Evolutionary conservation across 257 asterid species (phyloP).

Genomic region (Echites panduratus): DNA sequence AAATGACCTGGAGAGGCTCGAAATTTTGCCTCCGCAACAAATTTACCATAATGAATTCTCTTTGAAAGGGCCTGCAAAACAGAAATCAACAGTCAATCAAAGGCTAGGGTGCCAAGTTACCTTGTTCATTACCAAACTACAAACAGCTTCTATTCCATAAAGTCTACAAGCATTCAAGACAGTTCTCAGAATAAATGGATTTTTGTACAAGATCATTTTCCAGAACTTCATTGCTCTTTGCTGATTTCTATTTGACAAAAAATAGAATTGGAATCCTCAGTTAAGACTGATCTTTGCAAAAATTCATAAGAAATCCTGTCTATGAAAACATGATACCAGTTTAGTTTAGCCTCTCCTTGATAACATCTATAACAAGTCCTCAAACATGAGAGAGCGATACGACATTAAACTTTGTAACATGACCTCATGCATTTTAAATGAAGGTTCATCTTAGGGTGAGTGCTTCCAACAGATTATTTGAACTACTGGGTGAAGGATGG

Average conservation of each 20-base stretch:
- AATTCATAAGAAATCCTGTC: not conserved
- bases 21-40: slow-evolving; percentile 94
- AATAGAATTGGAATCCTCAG: not conserved
- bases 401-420: not conserved
- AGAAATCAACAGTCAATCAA: slow-evolving; percentile 4
- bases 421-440: not conserved
- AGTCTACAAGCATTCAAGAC: not conserved
- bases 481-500: not conserved
- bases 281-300: not conserved
- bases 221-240: slow-evolving; percentile 2
- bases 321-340: not conserved
- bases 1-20: slow-evolving; percentile 66
- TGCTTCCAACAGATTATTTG: not conserved
- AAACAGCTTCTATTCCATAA: not conserved
- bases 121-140: not conserved
- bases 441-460: not conserved
- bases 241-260: not conserved
- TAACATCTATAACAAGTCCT: not conserved
- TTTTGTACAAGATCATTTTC: not conserved
- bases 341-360: not conserved
- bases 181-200: not conserved
- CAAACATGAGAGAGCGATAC: not conserved
- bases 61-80: slow-evolving; percentile 61
- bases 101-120: not conserved
- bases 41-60: slow-evolving; percentile 94